A percentile compares a stretch with the other conserved stretches of the same genome.
Evolutionary conservation across 2,329 filamentous ascomycete genomes (phyloP).

Genomic region (Colletotrichum neosansevieriae): DNA sequence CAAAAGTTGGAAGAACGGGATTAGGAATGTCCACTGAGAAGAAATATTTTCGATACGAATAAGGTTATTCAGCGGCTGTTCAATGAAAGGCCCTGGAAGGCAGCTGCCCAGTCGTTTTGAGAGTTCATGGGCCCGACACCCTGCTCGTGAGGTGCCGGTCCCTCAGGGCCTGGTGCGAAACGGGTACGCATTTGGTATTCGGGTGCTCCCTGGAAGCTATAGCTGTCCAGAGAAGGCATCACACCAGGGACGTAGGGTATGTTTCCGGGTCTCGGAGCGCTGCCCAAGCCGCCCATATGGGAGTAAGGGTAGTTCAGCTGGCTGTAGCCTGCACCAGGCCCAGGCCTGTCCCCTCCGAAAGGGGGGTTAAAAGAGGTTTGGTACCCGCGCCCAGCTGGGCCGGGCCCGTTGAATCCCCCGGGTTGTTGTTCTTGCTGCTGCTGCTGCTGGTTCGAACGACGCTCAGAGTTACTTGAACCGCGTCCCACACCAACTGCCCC

Average conservation of each 20-base stretch:
- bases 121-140: constrained; percentile 27
- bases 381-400: constrained; percentile 55
- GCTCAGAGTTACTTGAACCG: constrained; percentile 55
- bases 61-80: constrained; percentile 64
- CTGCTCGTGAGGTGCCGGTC: constrained; percentile 48
- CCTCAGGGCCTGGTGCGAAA: constrained; percentile 56
- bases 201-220: constrained; percentile 56
- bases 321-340: constrained; percentile 52
- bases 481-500: constrained; percentile 72
- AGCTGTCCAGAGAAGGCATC: constrained; percentile 57
- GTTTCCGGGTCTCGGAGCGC: constrained; percentile 52
- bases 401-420: constrained; percentile 51
- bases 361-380: constrained; percentile 57
- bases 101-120: constrained; percentile 70
- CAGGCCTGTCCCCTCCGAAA: constrained; percentile 57
- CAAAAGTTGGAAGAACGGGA: constrained; percentile 10
- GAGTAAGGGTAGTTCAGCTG: constrained; percentile 52
- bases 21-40: constrained; percentile 12
- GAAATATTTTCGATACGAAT: neutral
- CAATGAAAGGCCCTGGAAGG: constrained; percentile 79
- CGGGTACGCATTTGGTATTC: constrained; percentile 63
- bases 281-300: constrained; percentile 38
- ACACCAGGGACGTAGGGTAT: constrained; percentile 54
- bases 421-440: constrained; percentile 49
- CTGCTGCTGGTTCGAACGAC: constrained; percentile 59